These are phyloP conservation scores for Fusarium mundagurra DNA, from an alignment of 2,329 filamentous ascomycete genomes.

Conservation along the genomic window DNA sequence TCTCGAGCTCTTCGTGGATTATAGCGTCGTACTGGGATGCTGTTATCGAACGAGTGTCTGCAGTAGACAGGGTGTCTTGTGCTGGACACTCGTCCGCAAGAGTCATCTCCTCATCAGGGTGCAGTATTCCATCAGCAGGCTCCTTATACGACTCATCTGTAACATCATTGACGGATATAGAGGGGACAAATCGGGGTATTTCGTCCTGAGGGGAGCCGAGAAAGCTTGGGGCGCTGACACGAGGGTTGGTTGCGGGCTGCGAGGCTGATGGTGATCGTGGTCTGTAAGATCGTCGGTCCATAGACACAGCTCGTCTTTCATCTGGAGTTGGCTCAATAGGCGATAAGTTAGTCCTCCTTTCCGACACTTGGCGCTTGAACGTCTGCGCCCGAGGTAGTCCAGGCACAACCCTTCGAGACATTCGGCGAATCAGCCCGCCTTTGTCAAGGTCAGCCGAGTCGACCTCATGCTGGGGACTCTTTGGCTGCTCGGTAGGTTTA, in stretches of 20 bases:
- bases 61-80: constrained; percentile 46
- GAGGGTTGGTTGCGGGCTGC: constrained; percentile 47
- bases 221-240: constrained; percentile 61
- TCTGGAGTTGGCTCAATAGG: constrained; percentile 70
- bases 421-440: constrained; percentile 53
- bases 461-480: constrained; percentile 47
- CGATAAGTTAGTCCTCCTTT: constrained; percentile 77
- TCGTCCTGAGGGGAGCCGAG: constrained; percentile 43
- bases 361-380: constrained; percentile 84
- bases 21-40: constrained; percentile 68
- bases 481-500: constrained; percentile 21
- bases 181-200: constrained; percentile 21
- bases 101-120: constrained; percentile 35
- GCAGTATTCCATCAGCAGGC: neutral
- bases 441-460: constrained; percentile 44
- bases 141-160: constrained; percentile 19
- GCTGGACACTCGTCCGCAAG: constrained; percentile 34
- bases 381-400: constrained; percentile 80
- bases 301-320: constrained; percentile 77
- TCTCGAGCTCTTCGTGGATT: constrained; percentile 84
- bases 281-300: constrained; percentile 61
- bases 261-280: constrained; percentile 43
- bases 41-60: constrained; percentile 60
- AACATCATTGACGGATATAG: constrained; percentile 26
- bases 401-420: constrained; percentile 74